A percentile compares a stretch with the other conserved stretches of the same genome.
Evolutionary conservation across 1,139 yeast species (phyloP).

Genomic region (Nakaseomyces bracarensis): DNA sequence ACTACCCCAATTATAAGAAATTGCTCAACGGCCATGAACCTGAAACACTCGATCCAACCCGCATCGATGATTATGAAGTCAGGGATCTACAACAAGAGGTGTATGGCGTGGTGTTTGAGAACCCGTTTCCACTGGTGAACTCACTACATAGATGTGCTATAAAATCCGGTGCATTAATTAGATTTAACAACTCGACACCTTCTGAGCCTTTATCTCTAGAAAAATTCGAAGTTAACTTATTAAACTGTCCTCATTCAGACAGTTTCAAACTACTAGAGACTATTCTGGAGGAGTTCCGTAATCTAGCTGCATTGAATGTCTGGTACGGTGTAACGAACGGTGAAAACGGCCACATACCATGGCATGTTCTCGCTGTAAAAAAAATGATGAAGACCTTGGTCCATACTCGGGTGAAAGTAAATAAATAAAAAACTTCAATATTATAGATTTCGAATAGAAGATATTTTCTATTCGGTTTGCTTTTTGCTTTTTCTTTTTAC

Average conservation of each 20-base stretch:
- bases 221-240: slow-evolving; percentile 50
- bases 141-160: slow-evolving; percentile 66
- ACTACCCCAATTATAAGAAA: slow-evolving; percentile 32
- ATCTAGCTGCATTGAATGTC: slow-evolving; percentile 44
- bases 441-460: no score
- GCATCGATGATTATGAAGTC: slow-evolving; percentile 37
- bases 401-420: slow-evolving; percentile 34
- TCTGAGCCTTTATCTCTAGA: slow-evolving; percentile 16
- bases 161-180: slow-evolving; percentile 62
- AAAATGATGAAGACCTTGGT: slow-evolving; percentile 46
- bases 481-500: no score
- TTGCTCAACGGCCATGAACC: slow-evolving; percentile 24
- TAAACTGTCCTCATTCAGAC: slow-evolving; percentile 63
- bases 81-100: slow-evolving; percentile 49
- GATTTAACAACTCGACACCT: slow-evolving; percentile 34
- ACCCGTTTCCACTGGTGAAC: slow-evolving; percentile 56
- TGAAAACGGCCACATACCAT: slow-evolving; percentile 49
- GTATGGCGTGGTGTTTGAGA: slow-evolving; percentile 54
- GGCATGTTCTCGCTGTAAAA: slow-evolving; percentile 74
- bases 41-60: slow-evolving; percentile 14
- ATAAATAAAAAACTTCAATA: slow-evolving; percentile 7
- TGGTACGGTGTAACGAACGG: slow-evolving; percentile 37
- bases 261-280: slow-evolving; percentile 48
- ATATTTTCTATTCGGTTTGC: no score
- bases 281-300: slow-evolving; percentile 59